These are phyloP conservation scores for Aureobasidium sp. DNA, from an alignment of 2,329 filamentous ascomycete genomes.

Conservation along the genomic window DNA sequence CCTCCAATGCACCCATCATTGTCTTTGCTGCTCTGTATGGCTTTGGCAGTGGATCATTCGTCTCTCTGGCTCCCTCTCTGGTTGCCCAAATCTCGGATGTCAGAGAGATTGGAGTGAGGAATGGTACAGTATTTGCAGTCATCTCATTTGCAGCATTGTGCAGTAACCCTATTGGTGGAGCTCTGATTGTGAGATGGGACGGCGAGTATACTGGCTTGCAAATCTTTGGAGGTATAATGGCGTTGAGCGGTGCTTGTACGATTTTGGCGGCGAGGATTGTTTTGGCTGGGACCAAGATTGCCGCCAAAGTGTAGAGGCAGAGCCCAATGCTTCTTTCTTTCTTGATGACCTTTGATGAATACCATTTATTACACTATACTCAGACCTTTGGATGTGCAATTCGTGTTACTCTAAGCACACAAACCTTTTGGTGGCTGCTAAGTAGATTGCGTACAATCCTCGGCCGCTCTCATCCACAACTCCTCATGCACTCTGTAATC, in stretches of 20 bases:
- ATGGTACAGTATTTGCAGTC: slow-evolving; percentile 55
- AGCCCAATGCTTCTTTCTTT: no score
- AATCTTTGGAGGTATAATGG: slow-evolving; percentile 54
- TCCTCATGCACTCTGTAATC: no score
- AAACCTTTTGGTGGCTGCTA: no score
- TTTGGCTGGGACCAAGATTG: slow-evolving; percentile 22
- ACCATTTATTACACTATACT: background rate
- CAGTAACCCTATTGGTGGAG: slow-evolving; percentile 41
- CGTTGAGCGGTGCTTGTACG: slow-evolving; percentile 34
- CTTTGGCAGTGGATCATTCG: slow-evolving; percentile 59
- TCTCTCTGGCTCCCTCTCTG: slow-evolving; percentile 54
- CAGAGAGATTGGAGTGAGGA: slow-evolving; percentile 55
- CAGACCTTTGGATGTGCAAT: no score
- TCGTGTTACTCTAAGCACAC: no score
- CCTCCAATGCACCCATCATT: slow-evolving; percentile 49
- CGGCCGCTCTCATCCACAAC: no score
- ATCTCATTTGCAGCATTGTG: slow-evolving; percentile 57
- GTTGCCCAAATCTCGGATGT: slow-evolving; percentile 65
- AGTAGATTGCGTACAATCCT: no score
- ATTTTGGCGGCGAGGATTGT: slow-evolving; percentile 31
- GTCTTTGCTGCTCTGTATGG: slow-evolving; percentile 61
- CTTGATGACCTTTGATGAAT: background rate
- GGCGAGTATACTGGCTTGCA: slow-evolving; percentile 53
- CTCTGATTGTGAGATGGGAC: slow-evolving; percentile 43
- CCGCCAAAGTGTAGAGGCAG: background rate